These are phyloP conservation scores for Firmiana major DNA, from an alignment of 345 rosid species.

Conservation along the genomic window DNA sequence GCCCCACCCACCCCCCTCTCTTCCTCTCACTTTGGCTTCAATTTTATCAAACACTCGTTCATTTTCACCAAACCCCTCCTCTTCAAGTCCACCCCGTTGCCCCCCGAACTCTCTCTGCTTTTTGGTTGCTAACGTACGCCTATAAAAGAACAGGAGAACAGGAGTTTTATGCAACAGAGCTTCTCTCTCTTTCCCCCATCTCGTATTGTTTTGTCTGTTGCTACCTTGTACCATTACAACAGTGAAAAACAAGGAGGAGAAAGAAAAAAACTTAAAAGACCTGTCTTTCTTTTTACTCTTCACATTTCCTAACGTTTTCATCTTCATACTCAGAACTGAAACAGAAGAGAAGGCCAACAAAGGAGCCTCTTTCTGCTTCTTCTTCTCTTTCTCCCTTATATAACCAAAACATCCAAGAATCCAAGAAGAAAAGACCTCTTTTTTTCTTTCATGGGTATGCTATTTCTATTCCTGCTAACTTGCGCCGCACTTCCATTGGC, in stretches of 20 bases:
- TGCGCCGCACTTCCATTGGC: conserved; percentile 26
- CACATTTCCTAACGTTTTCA: background rate
- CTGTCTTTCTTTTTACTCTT: background rate
- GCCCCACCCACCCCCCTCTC: background rate
- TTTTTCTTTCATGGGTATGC: conserved; percentile 14
- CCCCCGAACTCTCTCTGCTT: background rate
- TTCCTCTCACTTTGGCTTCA: background rate
- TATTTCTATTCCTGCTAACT: conserved; percentile 32
- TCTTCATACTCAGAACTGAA: background rate
- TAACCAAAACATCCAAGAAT: background rate
- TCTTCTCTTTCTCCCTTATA: too few species aligned
- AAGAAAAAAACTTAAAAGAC: background rate
- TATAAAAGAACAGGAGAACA: background rate
- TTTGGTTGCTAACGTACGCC: background rate
- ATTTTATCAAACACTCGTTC: conserved; percentile 7
- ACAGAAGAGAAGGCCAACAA: background rate
- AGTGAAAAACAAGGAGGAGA: background rate
- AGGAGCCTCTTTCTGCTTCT: background rate
- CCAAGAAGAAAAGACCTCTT: background rate
- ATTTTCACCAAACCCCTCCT: background rate
- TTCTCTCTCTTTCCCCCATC: background rate
- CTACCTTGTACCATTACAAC: background rate
- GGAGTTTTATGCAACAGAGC: background rate
- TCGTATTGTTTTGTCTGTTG: background rate
- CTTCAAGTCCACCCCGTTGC: background rate